Evolutionary conservation across 2,329 filamentous ascomycete genomes (phyloP), one percentile per base, ranked within the genome.

Genomic region (Atkinsonella hypoxylon): DNA sequence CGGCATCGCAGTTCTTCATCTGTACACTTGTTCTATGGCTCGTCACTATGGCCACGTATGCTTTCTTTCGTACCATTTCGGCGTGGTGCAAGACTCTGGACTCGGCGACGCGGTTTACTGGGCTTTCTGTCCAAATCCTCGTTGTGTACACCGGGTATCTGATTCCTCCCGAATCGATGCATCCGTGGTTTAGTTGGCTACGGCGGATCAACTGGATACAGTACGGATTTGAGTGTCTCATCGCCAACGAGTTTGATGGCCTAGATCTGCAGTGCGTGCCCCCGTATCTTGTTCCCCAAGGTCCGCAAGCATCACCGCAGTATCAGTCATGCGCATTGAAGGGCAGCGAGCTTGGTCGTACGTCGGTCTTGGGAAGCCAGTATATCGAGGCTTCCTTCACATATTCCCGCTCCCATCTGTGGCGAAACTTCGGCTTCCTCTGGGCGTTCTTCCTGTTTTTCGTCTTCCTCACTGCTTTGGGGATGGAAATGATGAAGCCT

Each of bases 371-470:
- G 0, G 83, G 83, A 0, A 69, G 74, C 13, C 67, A 66, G 0
- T 87, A 82, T 48, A 68, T 87, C 58, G 20, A 64, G 65, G 9
- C 70, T 64, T 62, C 66, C 4, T 83, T 78, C 55, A 63, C 68
- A 2, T 87, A 86, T 60, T 70, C 66, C 4, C 67, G 75, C 1
- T 65, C 68, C 0, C 76, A 87, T 57, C 67, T 83, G 8, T 87
- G 84, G 84, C 80, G 87, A 3, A 89, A 91, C 62, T 89, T 87
- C 59, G 87, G 84, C 32, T 82, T 90, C 3, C 67, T 93, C 1
- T 81, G 90, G 57, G 87, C 83, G 0, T 93, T 88, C 56, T 78
- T 81, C 1, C 72, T 87, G 1, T 74, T 89, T 5, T 94, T 91
- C 60, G 77, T 94, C 12, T 56, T 82, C 11, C 66, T 91, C 31